These are phyloP conservation scores for Eucalyptus cladocalyx DNA, from an alignment of 345 rosid species.

Conservation along the genomic window DNA sequence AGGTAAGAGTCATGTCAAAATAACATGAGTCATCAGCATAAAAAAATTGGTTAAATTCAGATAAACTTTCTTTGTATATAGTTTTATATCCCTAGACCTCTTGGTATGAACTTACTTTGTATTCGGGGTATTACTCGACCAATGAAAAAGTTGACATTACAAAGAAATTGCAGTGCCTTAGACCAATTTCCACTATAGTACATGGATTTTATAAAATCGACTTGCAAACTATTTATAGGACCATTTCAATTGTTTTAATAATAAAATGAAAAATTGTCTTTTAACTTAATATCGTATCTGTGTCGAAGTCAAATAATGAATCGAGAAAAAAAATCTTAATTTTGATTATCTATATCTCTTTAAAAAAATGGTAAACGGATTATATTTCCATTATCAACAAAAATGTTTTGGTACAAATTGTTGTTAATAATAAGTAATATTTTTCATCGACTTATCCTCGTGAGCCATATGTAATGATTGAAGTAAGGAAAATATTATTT, in stretches of 20 bases:
- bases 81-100: neutral
- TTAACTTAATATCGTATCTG: neutral
- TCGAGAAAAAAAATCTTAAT: neutral
- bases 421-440: neutral
- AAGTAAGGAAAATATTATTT: too few relatives aligned
- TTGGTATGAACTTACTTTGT: neutral
- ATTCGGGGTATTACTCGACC: neutral
- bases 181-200: neutral
- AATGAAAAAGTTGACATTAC: neutral
- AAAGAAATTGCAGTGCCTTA: neutral
- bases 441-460: neutral
- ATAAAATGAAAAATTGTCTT: neutral
- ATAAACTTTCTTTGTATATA: neutral
- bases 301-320: neutral
- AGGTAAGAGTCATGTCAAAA: neutral
- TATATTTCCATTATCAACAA: neutral
- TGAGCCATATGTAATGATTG: too few relatives aligned
- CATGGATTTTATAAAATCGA: neutral
- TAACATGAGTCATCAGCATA: neutral
- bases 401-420: neutral
- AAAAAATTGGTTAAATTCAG: neutral
- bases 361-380: fast-evolving
- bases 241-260: neutral
- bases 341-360: neutral
- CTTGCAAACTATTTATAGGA: neutral